phyloP scores from a whole-genome alignment of 495 filamentous ascomycete species.

The Pyronema omphalodes region DNA sequence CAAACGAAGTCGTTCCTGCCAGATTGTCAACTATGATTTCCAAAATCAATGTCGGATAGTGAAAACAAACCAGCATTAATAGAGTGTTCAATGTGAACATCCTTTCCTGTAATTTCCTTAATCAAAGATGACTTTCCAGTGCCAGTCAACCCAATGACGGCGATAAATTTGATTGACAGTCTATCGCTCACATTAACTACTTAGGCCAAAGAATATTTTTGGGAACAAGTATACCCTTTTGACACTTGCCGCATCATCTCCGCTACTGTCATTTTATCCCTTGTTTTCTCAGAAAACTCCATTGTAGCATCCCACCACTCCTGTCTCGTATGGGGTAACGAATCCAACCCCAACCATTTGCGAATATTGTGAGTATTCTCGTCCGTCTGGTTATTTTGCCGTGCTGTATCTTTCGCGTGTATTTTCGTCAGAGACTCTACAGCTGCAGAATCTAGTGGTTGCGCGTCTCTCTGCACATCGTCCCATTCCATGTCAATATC shows the following conservation, averaged over 20 bases:
- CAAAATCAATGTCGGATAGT: slow-evolving; percentile 6
- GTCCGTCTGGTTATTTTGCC: not conserved
- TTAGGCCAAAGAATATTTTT: not conserved
- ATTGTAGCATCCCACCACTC: not conserved
- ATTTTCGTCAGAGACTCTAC: not conserved
- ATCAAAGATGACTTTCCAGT: slow-evolving; percentile 28
- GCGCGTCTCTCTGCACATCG: not conserved
- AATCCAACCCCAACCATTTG: too few species aligned
- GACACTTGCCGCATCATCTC: not conserved
- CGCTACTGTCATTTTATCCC: not conserved
- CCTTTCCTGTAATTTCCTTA: slow-evolving; percentile 9
- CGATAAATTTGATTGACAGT: slow-evolving; percentile 14
- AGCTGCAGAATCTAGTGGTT: not conserved
- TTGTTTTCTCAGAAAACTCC: not conserved
- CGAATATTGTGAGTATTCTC: too few species aligned
- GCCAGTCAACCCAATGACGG: slow-evolving; percentile 26
- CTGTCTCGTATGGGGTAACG: not conserved
- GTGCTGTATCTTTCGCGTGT: not conserved
- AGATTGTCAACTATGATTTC: not conserved
- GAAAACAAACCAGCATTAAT: slow-evolving; percentile 6
- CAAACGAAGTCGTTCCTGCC: slow-evolving; percentile 1
- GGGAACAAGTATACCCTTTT: not conserved
- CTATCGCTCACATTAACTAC: not conserved
- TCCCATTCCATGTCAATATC: not conserved
- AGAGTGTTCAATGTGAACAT: slow-evolving; percentile 6